A percentile compares a stretch with the other conserved stretches of the same genome.
Conservation (phyloP, 495 filamentous ascomycete genomes). For the Neurospora discreta region DNA sequence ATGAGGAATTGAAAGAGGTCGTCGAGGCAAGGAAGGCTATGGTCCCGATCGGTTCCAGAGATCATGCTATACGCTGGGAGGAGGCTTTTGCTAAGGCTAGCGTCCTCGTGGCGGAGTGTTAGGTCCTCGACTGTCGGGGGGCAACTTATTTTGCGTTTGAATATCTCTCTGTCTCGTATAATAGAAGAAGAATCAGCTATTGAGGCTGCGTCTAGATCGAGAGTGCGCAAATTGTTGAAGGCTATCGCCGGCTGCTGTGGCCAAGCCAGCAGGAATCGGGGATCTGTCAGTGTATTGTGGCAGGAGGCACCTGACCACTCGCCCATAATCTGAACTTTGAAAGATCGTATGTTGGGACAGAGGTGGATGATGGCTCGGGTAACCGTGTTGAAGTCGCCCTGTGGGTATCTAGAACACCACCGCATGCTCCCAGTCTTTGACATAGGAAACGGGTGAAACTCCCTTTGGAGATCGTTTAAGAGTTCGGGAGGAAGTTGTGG, state of each 20-base stretch:
- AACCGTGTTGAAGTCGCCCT: background rate
- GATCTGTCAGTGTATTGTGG: background rate
- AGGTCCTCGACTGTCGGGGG: background rate
- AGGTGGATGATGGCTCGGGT: background rate
- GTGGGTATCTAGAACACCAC: background rate
- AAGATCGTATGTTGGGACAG: background rate
- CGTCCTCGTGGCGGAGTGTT: background rate
- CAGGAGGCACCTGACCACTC: background rate
- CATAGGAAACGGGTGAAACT: background rate
- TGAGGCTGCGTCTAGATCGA: background rate
- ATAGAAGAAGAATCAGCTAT: background rate
- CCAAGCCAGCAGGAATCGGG: background rate
- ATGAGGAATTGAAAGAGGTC: background rate
- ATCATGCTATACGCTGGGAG: fast-evolving
- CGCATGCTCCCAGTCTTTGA: too few relatives aligned
- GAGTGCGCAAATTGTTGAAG: background rate
- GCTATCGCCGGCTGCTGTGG: background rate
- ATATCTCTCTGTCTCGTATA: background rate
- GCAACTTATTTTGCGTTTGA: background rate
- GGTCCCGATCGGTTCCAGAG: background rate
- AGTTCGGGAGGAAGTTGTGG: background rate
- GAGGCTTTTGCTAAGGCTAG: background rate
- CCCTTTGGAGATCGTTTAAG: background rate
- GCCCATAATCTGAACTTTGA: background rate
- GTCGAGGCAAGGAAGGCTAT: background rate